Evolutionary conservation across 208 protist genomes (phyloP).

Genomic region (Acanthamoeba divionensis): DNA sequence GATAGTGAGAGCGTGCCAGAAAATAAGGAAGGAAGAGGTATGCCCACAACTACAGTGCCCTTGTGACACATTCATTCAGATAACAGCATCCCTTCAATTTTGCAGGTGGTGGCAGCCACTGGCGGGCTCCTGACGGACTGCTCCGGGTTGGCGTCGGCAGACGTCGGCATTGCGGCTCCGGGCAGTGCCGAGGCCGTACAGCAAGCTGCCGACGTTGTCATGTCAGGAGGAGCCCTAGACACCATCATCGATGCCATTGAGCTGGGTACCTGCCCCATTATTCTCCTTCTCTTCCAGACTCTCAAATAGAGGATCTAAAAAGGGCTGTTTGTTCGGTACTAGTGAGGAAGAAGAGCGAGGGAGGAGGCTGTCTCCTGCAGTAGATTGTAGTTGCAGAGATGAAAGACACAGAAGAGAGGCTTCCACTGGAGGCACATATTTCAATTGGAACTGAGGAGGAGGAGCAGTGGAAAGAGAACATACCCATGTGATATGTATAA

Average conservation of each 20-base stretch:
- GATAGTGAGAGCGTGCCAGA: neutral
- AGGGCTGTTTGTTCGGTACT: no score
- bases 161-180: constrained; percentile 8
- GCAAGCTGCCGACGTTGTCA: neutral
- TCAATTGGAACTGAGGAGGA: no score
- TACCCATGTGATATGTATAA: no score
- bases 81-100: neutral
- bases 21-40: neutral
- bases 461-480: no score
- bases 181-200: constrained; percentile 27
- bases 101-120: constrained; percentile 22
- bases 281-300: neutral
- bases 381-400: no score
- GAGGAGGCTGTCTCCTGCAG: neutral
- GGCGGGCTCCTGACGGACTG: neutral
- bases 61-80: neutral
- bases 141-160: neutral
- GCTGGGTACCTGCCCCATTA: neutral
- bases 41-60: neutral
- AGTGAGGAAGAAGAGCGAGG: constrained; percentile 3
- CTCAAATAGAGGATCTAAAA: no score
- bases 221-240: neutral
- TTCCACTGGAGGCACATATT: no score
- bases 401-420: no score
- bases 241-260: constrained; percentile 30